A percentile compares a stretch with the other conserved stretches of the same genome.
These are phyloP conservation scores for Trichoderma atroviride DNA, from an alignment of 2,329 filamentous ascomycete genomes.

Conservation along the genomic window DNA sequence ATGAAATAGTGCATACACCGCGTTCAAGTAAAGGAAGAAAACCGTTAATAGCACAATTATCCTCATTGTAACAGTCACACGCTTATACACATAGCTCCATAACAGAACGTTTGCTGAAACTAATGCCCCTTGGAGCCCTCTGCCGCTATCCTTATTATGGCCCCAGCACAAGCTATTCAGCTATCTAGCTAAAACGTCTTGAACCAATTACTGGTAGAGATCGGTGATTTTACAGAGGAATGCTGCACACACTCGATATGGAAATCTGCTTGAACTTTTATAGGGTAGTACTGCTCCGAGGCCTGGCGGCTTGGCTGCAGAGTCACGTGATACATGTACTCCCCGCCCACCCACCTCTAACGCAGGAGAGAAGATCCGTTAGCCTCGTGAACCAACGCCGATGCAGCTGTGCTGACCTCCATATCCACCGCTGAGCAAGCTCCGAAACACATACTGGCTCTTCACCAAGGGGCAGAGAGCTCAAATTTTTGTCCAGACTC, in stretches of 20 bases:
- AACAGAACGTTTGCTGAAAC: neutral
- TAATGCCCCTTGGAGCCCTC: neutral
- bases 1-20: neutral
- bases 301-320: neutral
- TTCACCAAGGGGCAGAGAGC: slow-evolving; percentile 7
- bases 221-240: neutral
- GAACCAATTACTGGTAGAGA: neutral
- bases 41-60: no score
- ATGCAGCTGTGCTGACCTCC: slow-evolving; percentile 12
- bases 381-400: slow-evolving; percentile 17
- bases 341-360: slow-evolving; percentile 9
- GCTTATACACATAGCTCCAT: no score
- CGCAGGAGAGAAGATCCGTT: slow-evolving; percentile 16
- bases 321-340: slow-evolving; percentile 11
- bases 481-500: neutral
- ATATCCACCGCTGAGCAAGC: slow-evolving; percentile 2
- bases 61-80: no score
- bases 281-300: neutral
- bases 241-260: neutral
- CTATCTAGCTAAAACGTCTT: neutral
- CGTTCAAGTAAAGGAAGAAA: neutral
- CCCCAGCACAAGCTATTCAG: neutral
- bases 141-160: neutral
- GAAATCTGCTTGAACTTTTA: neutral
- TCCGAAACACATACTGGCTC: neutral